A percentile compares a stretch with the other conserved stretches of the same genome.
These are phyloP conservation scores for Onygenales sp. DNA, from an alignment of 2,329 filamentous ascomycete genomes.

Conservation along the genomic window DNA sequence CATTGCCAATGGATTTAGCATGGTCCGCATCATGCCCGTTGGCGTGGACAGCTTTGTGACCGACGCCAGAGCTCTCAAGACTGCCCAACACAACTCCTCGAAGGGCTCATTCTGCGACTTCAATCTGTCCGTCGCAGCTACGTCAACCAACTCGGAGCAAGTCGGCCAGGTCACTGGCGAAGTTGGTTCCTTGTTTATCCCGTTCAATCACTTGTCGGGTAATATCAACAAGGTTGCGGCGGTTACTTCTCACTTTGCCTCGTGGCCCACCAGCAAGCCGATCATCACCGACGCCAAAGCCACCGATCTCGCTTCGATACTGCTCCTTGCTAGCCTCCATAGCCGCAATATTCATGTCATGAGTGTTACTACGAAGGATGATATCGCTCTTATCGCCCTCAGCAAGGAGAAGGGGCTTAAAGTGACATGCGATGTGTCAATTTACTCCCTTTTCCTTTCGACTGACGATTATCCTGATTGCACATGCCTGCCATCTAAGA, in stretches of 20 bases:
- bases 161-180: constrained; percentile 63
- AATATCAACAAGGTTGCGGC: constrained; percentile 78
- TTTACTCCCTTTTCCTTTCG: constrained; percentile 68
- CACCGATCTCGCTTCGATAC: constrained; percentile 69
- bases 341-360: constrained; percentile 70
- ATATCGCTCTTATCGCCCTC: constrained; percentile 66
- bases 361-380: constrained; percentile 70
- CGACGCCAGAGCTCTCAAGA: constrained; percentile 59
- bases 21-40: constrained; percentile 70
- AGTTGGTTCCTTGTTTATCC: constrained; percentile 72
- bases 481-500: constrained; percentile 53
- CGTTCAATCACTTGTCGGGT: constrained; percentile 69
- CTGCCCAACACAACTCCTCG: constrained; percentile 62
- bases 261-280: constrained; percentile 68
- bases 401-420: constrained; percentile 74
- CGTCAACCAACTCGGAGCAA: constrained; percentile 63
- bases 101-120: constrained; percentile 63
- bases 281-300: constrained; percentile 74
- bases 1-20: constrained; percentile 65
- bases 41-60: constrained; percentile 64
- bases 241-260: constrained; percentile 67
- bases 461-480: constrained; percentile 61
- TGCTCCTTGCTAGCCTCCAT: constrained; percentile 68
- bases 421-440: constrained; percentile 73
- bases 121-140: constrained; percentile 69